Evolutionary conservation across 2,329 filamentous ascomycete genomes (phyloP).

Genomic region (Sclerotinia glacialis): DNA sequence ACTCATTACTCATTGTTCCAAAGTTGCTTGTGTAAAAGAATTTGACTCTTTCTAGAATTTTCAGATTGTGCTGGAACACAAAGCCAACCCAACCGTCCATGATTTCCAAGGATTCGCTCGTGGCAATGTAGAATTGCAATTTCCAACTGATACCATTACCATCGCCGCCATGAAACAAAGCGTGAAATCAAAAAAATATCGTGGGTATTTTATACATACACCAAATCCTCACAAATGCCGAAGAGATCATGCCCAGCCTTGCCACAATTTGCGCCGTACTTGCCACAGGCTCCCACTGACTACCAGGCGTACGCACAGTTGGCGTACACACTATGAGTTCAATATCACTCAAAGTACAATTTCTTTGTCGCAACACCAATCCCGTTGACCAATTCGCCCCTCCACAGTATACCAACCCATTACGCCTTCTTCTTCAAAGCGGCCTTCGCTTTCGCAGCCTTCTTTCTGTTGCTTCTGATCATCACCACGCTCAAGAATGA

Average conservation of each 20-base stretch:
- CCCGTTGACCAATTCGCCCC: neutral
- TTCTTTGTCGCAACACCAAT: slow-evolving; percentile 1
- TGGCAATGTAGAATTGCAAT: neutral
- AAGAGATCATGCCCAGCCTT: slow-evolving; percentile 2
- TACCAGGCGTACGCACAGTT: neutral
- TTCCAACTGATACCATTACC: neutral
- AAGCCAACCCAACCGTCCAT: neutral
- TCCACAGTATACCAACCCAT: neutral
- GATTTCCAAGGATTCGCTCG: neutral
- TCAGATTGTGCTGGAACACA: neutral
- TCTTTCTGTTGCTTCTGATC: slow-evolving; percentile 98
- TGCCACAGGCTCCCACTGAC: slow-evolving; percentile 7
- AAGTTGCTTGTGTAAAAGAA: neutral
- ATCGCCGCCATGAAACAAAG: neutral
- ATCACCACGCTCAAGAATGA: slow-evolving; percentile 96
- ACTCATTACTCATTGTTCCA: neutral
- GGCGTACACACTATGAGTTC: neutral
- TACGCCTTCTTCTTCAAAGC: slow-evolving; percentile 83
- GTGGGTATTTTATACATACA: neutral
- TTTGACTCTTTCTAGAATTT: neutral
- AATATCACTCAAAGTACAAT: neutral
- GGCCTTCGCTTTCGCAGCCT: slow-evolving; percentile 87
- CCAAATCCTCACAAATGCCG: neutral
- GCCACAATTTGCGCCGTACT: slow-evolving; percentile 12
- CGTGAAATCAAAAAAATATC: neutral